Base-by-base conservation (phyloP, 2,329 filamentous ascomycete genomes). In the Penicillium sumatraense region DNA sequence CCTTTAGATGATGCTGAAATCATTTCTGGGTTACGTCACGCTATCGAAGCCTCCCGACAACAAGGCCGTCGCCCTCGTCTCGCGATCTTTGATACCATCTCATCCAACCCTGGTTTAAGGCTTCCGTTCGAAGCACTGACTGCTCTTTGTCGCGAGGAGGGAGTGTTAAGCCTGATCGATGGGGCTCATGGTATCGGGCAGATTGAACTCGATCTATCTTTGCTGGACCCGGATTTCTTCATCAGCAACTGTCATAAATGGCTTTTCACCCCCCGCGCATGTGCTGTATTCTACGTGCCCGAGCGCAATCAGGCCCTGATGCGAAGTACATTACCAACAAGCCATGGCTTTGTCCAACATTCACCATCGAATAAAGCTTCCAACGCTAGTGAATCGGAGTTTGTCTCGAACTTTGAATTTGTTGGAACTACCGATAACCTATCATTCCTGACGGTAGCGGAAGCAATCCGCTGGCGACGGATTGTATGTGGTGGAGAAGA, bases 211-310 rank as follows among this genome's bases (percentile, higher is more conserved):
- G 82, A 93, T 68, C 73, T 96, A 0, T 54, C 68, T 1, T 72
- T 74, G 1, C 75, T 90, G 1, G 84, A 93, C 61, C 87, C 90
- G 0, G 91, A 96, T 72, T 96, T 93, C 75, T 89, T 93, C 69
- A 81, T 92, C 8, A 86, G 81, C 53, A 96, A 96, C 70, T 89
- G 85, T 61, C 90, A 93, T 77, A 95, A 93, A 76, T 96, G 91
- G 91, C 83, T 96, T 3, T 86, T 85, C 65, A 83, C 84, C 0
- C 91, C 91, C 0, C 84, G 91, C 18, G 87, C 86, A 3, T 92
- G 89, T 69, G 90, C 90, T 5, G 78, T 92, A 3, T 83, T 96
- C 58, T 88, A 93, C 72, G 88, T 92, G 0, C 89, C 91, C 0
- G 50, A 79, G 35, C 81, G 88, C 9, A 91, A 93, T 69, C 91